Evolutionary conservation across 176 grass and related monocot species (phyloP).

Genomic region (Elaeis guineensis): DNA sequence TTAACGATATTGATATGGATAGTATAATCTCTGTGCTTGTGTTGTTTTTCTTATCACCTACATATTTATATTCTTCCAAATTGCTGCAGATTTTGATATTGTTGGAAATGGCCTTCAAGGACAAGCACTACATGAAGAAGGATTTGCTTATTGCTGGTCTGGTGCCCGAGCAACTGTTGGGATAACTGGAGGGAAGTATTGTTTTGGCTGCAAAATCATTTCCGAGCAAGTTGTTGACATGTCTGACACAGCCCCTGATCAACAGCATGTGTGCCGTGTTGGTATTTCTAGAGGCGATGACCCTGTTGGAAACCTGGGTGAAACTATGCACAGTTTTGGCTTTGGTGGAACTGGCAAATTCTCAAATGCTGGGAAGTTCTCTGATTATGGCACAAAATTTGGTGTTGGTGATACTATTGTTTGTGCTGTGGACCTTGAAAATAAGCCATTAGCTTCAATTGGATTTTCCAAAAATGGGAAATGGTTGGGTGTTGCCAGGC

Average conservation of each 20-base stretch:
- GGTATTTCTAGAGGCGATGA: constrained; percentile 41
- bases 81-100: constrained; percentile 45
- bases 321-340: constrained; percentile 44
- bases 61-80: constrained; percentile 12
- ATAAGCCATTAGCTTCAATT: constrained; percentile 35
- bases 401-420: constrained; percentile 51
- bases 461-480: constrained; percentile 50
- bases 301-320: constrained; percentile 42
- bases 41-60: constrained; percentile 14
- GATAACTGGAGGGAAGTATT: constrained; percentile 38
- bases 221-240: constrained; percentile 47
- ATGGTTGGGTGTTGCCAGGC: constrained; percentile 33
- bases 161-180: constrained; percentile 48
- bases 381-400: constrained; percentile 36
- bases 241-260: constrained; percentile 30
- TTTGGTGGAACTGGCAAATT: constrained; percentile 60
- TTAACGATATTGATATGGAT: no score
- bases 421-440: constrained; percentile 52
- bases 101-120: constrained; percentile 28
- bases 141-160: constrained; percentile 70
- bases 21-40: no score
- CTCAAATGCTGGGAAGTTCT: constrained; percentile 34
- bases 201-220: constrained; percentile 52
- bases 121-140: constrained; percentile 35
- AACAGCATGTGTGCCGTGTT: constrained; percentile 52